A percentile compares a stretch with the other conserved stretches of the same genome.
phyloP scores from a whole-genome alignment of 2,329 filamentous ascomycete species.

The Xylaria hypoxylon region DNA sequence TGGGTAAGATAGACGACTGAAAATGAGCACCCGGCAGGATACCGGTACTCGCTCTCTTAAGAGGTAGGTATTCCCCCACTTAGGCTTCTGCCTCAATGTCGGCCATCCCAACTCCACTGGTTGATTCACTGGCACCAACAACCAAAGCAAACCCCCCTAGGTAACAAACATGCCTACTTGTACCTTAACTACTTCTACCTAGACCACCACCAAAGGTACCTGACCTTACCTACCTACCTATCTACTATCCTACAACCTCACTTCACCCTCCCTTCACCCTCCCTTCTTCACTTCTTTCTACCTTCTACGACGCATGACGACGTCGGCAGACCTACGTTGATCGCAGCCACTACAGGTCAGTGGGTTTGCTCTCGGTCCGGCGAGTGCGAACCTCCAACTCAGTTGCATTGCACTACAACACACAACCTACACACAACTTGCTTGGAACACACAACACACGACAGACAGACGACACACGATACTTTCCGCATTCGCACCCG shows the following conservation, averaged over 20 bases:
- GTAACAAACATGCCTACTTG: too few relatives aligned
- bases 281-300: constrained; percentile 8
- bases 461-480: constrained; percentile 5
- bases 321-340: constrained; percentile 1
- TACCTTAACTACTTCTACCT: too few relatives aligned
- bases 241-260: background rate
- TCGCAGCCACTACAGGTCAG: constrained; percentile 1
- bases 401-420: background rate
- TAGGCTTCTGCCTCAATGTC: constrained; percentile 15
- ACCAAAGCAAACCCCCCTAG: too few relatives aligned
- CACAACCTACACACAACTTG: background rate
- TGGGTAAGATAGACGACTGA: too few relatives aligned
- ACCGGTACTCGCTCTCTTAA: too few relatives aligned
- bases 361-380: constrained; percentile 8
- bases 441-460: background rate
- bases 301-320: background rate
- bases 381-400: constrained; percentile 8
- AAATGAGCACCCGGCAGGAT: too few relatives aligned
- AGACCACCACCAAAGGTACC: too few relatives aligned
- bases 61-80: too few relatives aligned
- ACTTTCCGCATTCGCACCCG: background rate
- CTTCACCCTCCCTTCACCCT: background rate
- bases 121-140: too few relatives aligned
- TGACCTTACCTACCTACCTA: too few relatives aligned
- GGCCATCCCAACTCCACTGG: too few relatives aligned